These are phyloP conservation scores for Zoysia matrella DNA, from an alignment of 202 grass and related monocot genomes.

Conservation along the genomic window DNA sequence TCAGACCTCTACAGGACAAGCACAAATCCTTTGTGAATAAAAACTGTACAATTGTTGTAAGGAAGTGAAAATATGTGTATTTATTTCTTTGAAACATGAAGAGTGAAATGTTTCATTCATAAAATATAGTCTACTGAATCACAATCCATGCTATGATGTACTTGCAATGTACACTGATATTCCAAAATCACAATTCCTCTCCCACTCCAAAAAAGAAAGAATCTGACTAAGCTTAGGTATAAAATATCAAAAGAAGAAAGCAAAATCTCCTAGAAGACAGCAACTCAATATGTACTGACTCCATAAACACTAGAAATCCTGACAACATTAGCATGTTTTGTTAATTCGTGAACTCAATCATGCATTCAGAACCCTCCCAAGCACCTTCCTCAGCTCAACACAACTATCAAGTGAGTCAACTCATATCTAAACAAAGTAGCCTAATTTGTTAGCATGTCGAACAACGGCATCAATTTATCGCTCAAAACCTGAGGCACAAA, in stretches of 20 bases:
- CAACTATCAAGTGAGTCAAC: background rate
- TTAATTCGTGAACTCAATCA: background rate
- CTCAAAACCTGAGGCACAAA: background rate
- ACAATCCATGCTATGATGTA: background rate
- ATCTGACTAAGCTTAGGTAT: background rate
- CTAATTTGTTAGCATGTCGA: background rate
- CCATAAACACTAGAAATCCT: background rate
- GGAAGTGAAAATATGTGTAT: background rate
- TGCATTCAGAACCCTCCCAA: background rate
- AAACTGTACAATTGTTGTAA: conserved; percentile 17
- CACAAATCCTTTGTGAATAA: background rate
- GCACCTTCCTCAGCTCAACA: background rate
- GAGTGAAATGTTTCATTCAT: background rate
- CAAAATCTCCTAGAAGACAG: background rate
- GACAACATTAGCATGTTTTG: background rate
- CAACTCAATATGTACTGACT: background rate
- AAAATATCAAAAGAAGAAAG: background rate
- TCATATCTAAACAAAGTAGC: background rate
- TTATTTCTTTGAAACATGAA: conserved; percentile 5
- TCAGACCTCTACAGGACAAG: conserved; percentile 81
- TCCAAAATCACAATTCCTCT: background rate
- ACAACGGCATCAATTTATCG: background rate
- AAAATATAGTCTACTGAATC: background rate
- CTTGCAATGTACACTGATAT: background rate
- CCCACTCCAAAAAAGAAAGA: background rate